These are phyloP conservation scores for Kingdonia uniflora DNA, from an alignment of 164 flowering plant genomes.

Conservation along the genomic window DNA sequence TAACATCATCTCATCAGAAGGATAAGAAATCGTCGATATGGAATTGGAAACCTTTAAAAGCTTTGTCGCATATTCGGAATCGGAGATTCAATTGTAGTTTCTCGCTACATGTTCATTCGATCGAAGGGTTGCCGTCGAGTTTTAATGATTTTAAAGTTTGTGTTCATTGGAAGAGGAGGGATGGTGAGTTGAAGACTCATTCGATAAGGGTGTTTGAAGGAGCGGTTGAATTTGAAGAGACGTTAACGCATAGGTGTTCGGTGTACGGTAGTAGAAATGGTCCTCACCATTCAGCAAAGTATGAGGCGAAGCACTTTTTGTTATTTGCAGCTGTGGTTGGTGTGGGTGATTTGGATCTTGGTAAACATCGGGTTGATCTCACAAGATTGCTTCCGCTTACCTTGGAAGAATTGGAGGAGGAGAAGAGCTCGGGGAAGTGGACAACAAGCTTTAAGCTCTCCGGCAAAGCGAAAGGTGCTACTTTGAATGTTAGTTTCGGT, in stretches of 20 bases:
- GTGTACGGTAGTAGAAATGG: slow-evolving; percentile 76
- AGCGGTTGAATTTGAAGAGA: slow-evolving; percentile 61
- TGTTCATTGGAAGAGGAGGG: slow-evolving; percentile 84
- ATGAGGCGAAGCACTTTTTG: slow-evolving; percentile 82
- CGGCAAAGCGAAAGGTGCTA: slow-evolving; percentile 74
- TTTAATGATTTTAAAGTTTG: slow-evolving; percentile 38
- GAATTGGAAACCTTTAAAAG: slow-evolving; percentile 80
- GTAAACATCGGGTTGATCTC: slow-evolving; percentile 86
- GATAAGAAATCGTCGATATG: slow-evolving; percentile 54
- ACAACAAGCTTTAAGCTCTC: slow-evolving; percentile 77
- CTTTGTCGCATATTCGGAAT: slow-evolving; percentile 47
- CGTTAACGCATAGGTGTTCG: slow-evolving; percentile 41
- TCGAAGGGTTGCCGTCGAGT: slow-evolving; percentile 48
- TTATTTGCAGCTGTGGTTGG: slow-evolving; percentile 48
- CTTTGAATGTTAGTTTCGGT: slow-evolving; percentile 83
- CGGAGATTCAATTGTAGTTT: slow-evolving; percentile 55
- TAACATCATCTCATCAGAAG: no score
- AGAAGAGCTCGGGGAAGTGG: slow-evolving; percentile 83
- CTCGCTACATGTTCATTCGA: slow-evolving; percentile 61
- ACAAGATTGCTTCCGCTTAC: slow-evolving; percentile 88
- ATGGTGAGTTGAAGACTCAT: slow-evolving; percentile 40
- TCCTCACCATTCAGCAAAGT: slow-evolving; percentile 77
- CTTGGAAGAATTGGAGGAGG: slow-evolving; percentile 89
- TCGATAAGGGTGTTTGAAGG: slow-evolving; percentile 51
- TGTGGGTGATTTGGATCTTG: slow-evolving; percentile 61